A percentile compares a stretch with the other conserved stretches of the same genome.
phyloP scores from a whole-genome alignment of 2,329 filamentous ascomycete genomes.

The Calonectria hawksworthii region DNA sequence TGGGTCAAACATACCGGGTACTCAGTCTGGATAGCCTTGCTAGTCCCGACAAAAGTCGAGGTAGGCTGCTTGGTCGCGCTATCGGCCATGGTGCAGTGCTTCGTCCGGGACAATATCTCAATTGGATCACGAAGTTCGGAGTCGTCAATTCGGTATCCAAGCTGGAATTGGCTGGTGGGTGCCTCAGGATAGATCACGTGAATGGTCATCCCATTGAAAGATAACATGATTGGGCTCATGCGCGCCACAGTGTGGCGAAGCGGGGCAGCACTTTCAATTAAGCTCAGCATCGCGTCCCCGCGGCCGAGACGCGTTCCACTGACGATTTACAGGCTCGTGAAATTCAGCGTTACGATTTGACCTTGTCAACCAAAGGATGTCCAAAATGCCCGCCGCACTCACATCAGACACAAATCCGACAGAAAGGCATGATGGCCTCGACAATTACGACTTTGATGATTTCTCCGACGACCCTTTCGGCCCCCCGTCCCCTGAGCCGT shows the following conservation, averaged over 20 bases:
- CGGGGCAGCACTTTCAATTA: conserved; percentile 38
- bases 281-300: conserved; percentile 44
- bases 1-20: conserved; percentile 79
- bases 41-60: conserved; percentile 57
- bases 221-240: conserved; percentile 34
- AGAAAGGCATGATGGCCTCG: conserved; percentile 71
- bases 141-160: conserved; percentile 42
- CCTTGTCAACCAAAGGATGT: neutral
- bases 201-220: conserved; percentile 36
- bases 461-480: conserved; percentile 63
- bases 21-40: conserved; percentile 84
- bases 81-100: conserved; percentile 54
- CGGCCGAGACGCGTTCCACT: conserved; percentile 31
- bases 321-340: neutral
- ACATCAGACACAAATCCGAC: conserved; percentile 28
- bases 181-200: conserved; percentile 54
- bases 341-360: neutral
- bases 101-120: conserved; percentile 47
- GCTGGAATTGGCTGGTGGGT: conserved; percentile 40
- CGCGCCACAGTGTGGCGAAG: neutral
- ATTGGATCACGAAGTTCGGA: conserved; percentile 45
- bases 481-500: conserved; percentile 58
- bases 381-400: conserved; percentile 43
- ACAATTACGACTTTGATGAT: conserved; percentile 80
- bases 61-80: conserved; percentile 54